Base-by-base conservation (phyloP, 257 asterid genomes). In the Nicotiana tabacum region DNA sequence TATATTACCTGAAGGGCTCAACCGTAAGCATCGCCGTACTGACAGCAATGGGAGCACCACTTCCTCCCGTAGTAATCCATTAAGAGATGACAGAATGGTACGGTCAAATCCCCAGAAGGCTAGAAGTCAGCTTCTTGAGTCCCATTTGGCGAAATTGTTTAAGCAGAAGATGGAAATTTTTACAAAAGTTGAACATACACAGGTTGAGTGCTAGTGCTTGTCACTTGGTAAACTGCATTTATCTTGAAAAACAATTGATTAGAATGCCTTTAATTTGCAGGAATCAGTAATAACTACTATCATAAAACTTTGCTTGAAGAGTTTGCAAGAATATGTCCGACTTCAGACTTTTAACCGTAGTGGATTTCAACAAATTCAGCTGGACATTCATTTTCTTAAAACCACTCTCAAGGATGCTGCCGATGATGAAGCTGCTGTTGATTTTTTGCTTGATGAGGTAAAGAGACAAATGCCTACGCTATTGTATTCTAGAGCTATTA, bases 401-500 rank as follows among this genome's bases (percentile, higher is more conserved):
- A 84, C 83, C 81, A 80, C 92, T 80, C 82, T 94, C 30, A 94
- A 92, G 90, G 95, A 93, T 48, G 87, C 90, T 62, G 90, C 95
- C 3, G 98, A 94, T 66, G 98, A 96, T 84, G 98, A 94, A 90
- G 98, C 97, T 81, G 98, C 92, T 39, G 92, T 89, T 27, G 99
- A 96, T 88, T 94, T 96, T 92, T 87, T 96, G 89, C 97, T 96
- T 82, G 99, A 96, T 83, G 99, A 96, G 96, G 99, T 93, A 90
- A 82, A 64, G 72, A 35, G 43, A 51, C 27, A 32, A 67, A 64
- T 58, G 6, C 65, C 35, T 39, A 35, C n/a, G 29, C 29, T 33
- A 57, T 4, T n/a, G 15, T 39, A 46, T 65, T 35, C 39, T 53
- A 68, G 81, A 37, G 70, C 24, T 48, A 24, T 43, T 55, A 61